These are phyloP conservation scores for Clonostachys chloroleuca DNA, from an alignment of 2,329 filamentous ascomycete species.

Conservation along the genomic window DNA sequence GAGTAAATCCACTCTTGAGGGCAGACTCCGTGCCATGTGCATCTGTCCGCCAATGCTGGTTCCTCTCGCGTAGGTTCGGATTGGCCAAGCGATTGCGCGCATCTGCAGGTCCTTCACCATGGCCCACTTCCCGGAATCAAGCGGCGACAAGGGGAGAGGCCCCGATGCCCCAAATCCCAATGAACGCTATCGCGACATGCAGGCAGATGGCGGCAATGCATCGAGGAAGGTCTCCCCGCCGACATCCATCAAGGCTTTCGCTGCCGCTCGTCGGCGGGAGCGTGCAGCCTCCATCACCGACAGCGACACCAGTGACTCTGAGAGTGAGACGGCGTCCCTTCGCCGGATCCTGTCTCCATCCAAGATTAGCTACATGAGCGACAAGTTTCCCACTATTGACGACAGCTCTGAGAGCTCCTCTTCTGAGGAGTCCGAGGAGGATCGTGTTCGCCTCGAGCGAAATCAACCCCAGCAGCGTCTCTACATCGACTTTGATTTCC, in stretches of 20 bases:
- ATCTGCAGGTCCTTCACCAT: conserved; percentile 30
- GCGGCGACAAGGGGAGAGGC: conserved; percentile 68
- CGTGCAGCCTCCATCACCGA: conserved; percentile 61
- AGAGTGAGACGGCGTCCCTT: conserved; percentile 36
- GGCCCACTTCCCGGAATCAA: conserved; percentile 82
- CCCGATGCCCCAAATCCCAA: conserved; percentile 35
- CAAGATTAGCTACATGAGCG: conserved; percentile 56
- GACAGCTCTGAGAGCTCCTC: conserved; percentile 59
- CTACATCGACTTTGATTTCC: conserved; percentile 85
- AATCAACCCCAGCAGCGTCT: conserved; percentile 66
- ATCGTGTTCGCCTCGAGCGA: conserved; percentile 78
- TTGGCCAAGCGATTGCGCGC: no score
- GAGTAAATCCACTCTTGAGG: no score
- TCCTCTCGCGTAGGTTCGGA: no score
- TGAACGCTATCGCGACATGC: conserved; percentile 51
- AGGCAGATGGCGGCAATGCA: conserved; percentile 53
- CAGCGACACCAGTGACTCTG: conserved; percentile 28
- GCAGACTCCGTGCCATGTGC: no score
- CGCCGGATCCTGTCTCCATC: conserved; percentile 68
- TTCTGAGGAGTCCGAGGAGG: conserved; percentile 73
- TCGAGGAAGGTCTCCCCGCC: conserved; percentile 70
- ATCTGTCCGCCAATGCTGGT: no score
- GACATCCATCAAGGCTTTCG: conserved; percentile 97
- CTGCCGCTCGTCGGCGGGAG: conserved; percentile 80
- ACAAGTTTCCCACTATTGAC: conserved; percentile 55